Base-by-base conservation (phyloP, 805 yeast species). In the Candida mattraensis region DNA sequence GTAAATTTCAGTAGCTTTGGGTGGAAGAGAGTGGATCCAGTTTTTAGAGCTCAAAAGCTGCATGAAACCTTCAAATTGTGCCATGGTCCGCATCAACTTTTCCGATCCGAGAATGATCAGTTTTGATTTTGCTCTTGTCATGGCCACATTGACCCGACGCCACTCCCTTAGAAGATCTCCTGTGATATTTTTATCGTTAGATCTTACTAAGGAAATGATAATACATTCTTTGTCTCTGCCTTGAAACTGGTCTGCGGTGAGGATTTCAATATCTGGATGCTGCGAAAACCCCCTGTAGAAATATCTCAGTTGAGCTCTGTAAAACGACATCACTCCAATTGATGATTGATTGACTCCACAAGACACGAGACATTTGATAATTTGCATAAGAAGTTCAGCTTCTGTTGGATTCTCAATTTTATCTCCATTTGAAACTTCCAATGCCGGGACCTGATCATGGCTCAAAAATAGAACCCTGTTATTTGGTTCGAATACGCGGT, bases 211-310 rank as follows among this genome's bases (percentile, higher is more conserved):
- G 0, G 98, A 91, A 3, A 93, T 85, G 5, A 93, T 78, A 11
- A 93, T 77, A 53, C 96, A 85, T 20, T 87, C 91, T 52, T 91
- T 93, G 60, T 93, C 99, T 37, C 97, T 72, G 0, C 99, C 99
- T 62, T 93, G 99, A 52, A 84, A 91, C 53, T 83, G 87, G 60
- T 93, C 99, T 0, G 97, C 98, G 0, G 99, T 93, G 38, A 91
- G 66, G 20, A 86, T 71, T 48, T 93, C 98, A 19, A 93, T 61
- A 1, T 67, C 73, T 7, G 64, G 56, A 16, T 61, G 49, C 11
- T 44, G 55, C 25, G 50, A 56, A 15, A 50, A 48, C 24, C 42
- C 51, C 17, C 58, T 57, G 28, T 54, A 47, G 26, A 83, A 60
- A n/a, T 71, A 54, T 20, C 70, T 55, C 20, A 88, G 60, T 55